phyloP scores from a whole-genome alignment of 208 protist genomes.

The Herpetomonas tarakana region DNA sequence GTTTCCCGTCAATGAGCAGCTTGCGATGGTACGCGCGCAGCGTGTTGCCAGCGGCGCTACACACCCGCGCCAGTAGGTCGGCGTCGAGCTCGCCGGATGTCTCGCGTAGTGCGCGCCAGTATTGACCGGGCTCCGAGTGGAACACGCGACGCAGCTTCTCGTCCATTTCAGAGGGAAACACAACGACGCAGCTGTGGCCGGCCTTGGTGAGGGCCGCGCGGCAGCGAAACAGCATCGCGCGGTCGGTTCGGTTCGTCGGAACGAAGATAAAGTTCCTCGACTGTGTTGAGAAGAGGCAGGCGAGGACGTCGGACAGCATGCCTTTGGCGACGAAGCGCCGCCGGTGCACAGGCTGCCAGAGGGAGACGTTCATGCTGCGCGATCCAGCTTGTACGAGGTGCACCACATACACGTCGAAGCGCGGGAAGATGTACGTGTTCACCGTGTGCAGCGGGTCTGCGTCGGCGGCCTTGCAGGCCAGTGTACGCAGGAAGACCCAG shows the following conservation, averaged over 20 bases:
- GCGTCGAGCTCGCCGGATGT: constrained; percentile 30
- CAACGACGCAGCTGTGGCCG: constrained; percentile 45
- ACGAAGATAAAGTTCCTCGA: constrained; percentile 67
- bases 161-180: constrained; percentile 68
- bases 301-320: constrained; percentile 83
- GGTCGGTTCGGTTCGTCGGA: constrained; percentile 84
- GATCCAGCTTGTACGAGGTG: constrained; percentile 78
- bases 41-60: constrained; percentile 46
- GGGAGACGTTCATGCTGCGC: constrained; percentile 59
- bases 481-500: constrained; percentile 62
- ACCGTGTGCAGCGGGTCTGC: constrained; percentile 59
- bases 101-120: constrained; percentile 65
- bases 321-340: constrained; percentile 65
- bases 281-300: constrained; percentile 58
- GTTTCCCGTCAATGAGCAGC: constrained; percentile 16
- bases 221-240: constrained; percentile 69
- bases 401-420: constrained; percentile 67
- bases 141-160: constrained; percentile 57
- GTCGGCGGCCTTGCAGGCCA: constrained; percentile 40
- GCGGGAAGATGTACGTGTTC: constrained; percentile 42
- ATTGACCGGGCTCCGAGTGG: constrained; percentile 64
- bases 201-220: constrained; percentile 65
- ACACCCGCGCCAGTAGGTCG: constrained; percentile 61
- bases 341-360: constrained; percentile 53
- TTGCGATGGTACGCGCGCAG: constrained; percentile 43